These are phyloP conservation scores for Trifolium repens DNA, from an alignment of 306 rosid species.

Conservation along the genomic window DNA sequence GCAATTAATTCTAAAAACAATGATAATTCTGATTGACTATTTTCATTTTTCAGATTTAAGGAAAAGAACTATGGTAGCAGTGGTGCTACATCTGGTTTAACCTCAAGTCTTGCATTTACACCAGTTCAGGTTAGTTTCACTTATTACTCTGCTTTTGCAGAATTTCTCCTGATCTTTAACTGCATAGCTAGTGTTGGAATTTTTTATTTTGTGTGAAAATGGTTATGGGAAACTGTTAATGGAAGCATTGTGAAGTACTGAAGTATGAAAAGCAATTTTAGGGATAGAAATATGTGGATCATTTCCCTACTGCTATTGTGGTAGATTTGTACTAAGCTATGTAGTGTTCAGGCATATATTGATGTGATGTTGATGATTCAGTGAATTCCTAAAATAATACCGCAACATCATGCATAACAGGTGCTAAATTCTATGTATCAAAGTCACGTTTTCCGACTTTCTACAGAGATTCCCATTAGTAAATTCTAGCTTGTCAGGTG, in stretches of 20 bases:
- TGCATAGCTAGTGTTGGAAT: constrained; percentile 4
- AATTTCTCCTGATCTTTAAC: constrained; percentile 14
- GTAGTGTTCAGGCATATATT: constrained; percentile 7
- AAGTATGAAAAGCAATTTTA: constrained; percentile 5
- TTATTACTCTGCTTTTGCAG: constrained; percentile 12
- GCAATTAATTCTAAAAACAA: not conserved
- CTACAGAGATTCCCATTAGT: not conserved
- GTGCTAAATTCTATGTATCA: not conserved
- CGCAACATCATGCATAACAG: not conserved
- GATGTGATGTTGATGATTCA: not conserved
- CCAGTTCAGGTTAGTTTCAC: constrained; percentile 82
- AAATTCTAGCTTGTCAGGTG: not conserved
- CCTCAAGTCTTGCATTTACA: constrained; percentile 92
- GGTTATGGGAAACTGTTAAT: constrained; percentile 17
- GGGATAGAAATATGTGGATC: not conserved
- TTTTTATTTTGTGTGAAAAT: not conserved
- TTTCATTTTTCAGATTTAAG: constrained; percentile 71
- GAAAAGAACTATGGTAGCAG: constrained; percentile 84
- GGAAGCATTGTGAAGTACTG: not conserved
- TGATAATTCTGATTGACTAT: constrained; percentile 26
- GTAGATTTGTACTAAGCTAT: not conserved
- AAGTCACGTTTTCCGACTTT: not conserved
- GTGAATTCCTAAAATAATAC: not conserved
- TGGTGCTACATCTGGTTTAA: constrained; percentile 93
- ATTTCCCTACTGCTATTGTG: constrained; percentile 9